Conservation (phyloP, 441 rosid genomes). For the Francoa sonchifolia region DNA sequence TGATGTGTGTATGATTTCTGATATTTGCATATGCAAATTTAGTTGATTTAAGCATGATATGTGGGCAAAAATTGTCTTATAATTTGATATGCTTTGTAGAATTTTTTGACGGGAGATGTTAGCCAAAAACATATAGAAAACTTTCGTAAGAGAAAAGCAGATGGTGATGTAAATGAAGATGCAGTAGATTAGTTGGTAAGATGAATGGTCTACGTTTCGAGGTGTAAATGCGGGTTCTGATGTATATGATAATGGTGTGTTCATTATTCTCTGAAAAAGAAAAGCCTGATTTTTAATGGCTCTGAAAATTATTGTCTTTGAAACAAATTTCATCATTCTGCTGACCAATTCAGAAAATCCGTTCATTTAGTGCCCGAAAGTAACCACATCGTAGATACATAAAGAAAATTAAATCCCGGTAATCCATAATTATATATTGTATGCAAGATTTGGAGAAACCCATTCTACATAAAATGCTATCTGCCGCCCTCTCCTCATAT, state of each 20-base stretch:
- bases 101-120: conserved; percentile 11
- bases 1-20: background rate
- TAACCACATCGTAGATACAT: too few relatives aligned
- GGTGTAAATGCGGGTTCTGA: background rate
- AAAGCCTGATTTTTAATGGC: too few relatives aligned
- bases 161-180: conserved; percentile 6
- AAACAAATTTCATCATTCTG: too few relatives aligned
- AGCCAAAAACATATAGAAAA: conserved; percentile 5
- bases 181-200: conserved; percentile 10
- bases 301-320: too few relatives aligned
- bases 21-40: conserved; percentile 3
- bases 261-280: too few relatives aligned
- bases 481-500: background rate
- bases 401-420: too few relatives aligned
- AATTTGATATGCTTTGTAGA: conserved; percentile 12
- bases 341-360: too few relatives aligned
- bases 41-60: background rate
- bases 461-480: background rate
- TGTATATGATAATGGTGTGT: background rate
- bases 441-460: conserved; percentile 1
- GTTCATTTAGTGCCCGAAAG: too few relatives aligned
- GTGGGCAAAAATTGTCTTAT: background rate
- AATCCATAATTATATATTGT: too few relatives aligned
- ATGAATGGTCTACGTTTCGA: background rate
- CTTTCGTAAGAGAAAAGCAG: conserved; percentile 4